Base-by-base conservation (phyloP, 1,284 basidiomycete species). In the Naganishia albida region DNA sequence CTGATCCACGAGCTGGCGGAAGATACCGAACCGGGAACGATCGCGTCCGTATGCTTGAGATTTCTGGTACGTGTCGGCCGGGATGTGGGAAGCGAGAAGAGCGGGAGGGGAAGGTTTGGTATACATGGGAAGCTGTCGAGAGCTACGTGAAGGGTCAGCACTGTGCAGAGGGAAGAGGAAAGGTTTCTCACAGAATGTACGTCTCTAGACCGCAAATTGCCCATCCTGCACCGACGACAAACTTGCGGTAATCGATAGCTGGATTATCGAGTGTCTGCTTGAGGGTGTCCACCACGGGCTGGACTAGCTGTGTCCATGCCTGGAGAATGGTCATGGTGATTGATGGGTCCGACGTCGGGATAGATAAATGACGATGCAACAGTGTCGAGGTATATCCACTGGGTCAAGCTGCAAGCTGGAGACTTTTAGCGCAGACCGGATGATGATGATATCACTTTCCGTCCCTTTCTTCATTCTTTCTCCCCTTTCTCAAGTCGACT, bases 1-100 rank as follows among this genome's bases (percentile, higher is more conserved):
- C 74, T 92, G 89, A 73, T 87, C 87, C 76, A 88, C 86, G 64
- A 93, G 69, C 0, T 87, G 86, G 0, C 88, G 85, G 69, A 92
- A 76, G 52, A 96, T 80, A 1, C 86, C 84, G 78, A 90, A 95
- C 72, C 85, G 85, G n/a, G 93, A 88, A 80, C 98, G 97, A 83
- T 95, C 91, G 56, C 84, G 85, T 20, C 93, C 91, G 80, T 99
- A 99, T 28, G 82, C 80, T 77, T 98, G 94, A 0, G 92, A 93
- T 74, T 96, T 96, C 67, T 85, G 80, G 78, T 93, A 96, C 7
- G 87, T 87, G 1, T 88, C 86, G 18, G 82, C 76, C 7, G 84
- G 83, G 70, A 96, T 88, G 74, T 95, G 88, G 0, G 80, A 79
- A 0, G 85, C 85, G 3, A 97, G 85, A 1, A 85, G 87, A 0